A percentile compares a stretch with the other conserved stretches of the same genome.
These are phyloP conservation scores for Psilocybe azurescens DNA, from an alignment of 768 basidiomycete species.

Conservation along the genomic window DNA sequence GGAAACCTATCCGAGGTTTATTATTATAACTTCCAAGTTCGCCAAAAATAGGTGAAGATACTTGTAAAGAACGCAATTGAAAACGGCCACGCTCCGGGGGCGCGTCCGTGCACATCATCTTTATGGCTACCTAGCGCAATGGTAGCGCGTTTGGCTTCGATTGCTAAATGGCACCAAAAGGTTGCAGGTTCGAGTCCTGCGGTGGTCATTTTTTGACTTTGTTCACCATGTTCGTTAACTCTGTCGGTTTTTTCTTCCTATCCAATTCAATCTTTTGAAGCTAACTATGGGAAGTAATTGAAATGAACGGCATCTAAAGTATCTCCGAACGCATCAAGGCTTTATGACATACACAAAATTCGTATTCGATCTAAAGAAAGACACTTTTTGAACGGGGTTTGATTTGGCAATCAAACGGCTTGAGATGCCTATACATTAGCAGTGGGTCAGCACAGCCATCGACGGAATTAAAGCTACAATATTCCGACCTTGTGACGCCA, in stretches of 20 bases:
- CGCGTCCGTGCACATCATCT: too few relatives aligned
- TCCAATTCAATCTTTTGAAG: too few relatives aligned
- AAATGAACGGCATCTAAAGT: too few relatives aligned
- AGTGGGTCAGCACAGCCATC: background rate
- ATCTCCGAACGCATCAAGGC: background rate
- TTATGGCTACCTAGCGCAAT: constrained; percentile 87
- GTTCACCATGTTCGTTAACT: too few relatives aligned
- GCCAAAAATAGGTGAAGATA: too few relatives aligned
- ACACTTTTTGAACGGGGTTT: constrained; percentile 24
- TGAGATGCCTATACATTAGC: constrained; percentile 24
- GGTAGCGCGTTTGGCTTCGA: constrained; percentile 97
- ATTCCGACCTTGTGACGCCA: constrained; percentile 30
- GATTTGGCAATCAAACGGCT: constrained; percentile 30
- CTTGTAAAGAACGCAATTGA: too few relatives aligned
- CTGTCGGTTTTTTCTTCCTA: too few relatives aligned
- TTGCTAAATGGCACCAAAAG: constrained; percentile 79
- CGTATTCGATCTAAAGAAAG: constrained; percentile 15
- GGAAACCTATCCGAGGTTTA: too few relatives aligned
- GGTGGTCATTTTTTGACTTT: constrained; percentile 61
- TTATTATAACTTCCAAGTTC: too few relatives aligned
- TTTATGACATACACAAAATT: background rate
- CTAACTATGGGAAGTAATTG: too few relatives aligned
- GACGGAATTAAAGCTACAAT: background rate
- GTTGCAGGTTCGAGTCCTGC: constrained; percentile 97
- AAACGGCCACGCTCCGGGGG: too few relatives aligned